Evolutionary conservation across 1,284 basidiomycete species (phyloP).

Genomic region (Amylostereum areolatum): DNA sequence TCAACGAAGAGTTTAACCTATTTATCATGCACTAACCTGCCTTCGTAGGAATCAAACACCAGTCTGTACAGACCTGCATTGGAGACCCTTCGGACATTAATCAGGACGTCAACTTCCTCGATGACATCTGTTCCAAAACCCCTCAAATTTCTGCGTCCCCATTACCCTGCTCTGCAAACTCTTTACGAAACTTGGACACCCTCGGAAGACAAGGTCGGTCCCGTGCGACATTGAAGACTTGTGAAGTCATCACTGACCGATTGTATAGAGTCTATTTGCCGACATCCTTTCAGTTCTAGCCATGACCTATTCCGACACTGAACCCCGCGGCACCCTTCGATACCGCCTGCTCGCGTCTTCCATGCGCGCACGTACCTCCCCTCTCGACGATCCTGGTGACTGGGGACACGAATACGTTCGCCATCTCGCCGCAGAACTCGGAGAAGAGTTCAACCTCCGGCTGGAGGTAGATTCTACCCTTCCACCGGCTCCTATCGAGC

Average conservation of each 20-base stretch:
- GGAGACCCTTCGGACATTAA: conserved; percentile 90
- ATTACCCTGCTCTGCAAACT: conserved; percentile 84
- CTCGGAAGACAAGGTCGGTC: conserved; percentile 72
- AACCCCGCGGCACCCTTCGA: conserved; percentile 89
- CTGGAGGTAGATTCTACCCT: conserved; percentile 36
- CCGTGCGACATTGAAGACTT: background rate
- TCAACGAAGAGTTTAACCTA: too few relatives aligned
- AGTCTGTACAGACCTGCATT: conserved; percentile 86
- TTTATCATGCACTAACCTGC: conserved; percentile 1
- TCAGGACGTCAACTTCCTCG: conserved; percentile 94
- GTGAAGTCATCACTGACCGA: conserved; percentile 2
- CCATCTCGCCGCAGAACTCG: conserved; percentile 94
- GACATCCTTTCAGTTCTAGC: conserved; percentile 98
- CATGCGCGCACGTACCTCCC: conserved; percentile 54
- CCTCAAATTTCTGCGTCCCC: conserved; percentile 95
- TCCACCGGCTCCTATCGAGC: conserved; percentile 23
- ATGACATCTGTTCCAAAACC: conserved; percentile 99
- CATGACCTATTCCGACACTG: conserved; percentile 99
- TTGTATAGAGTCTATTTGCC: conserved; percentile 81
- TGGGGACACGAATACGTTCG: conserved; percentile 99
- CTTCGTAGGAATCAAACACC: conserved; percentile 77
- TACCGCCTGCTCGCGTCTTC: conserved; percentile 86
- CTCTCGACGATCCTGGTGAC: conserved; percentile 81
- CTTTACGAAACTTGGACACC: conserved; percentile 78
- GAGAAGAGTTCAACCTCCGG: conserved; percentile 82